Evolutionary conservation across 148 eudicot genomes (phyloP).

Genomic region (Persicaria maculosa): DNA sequence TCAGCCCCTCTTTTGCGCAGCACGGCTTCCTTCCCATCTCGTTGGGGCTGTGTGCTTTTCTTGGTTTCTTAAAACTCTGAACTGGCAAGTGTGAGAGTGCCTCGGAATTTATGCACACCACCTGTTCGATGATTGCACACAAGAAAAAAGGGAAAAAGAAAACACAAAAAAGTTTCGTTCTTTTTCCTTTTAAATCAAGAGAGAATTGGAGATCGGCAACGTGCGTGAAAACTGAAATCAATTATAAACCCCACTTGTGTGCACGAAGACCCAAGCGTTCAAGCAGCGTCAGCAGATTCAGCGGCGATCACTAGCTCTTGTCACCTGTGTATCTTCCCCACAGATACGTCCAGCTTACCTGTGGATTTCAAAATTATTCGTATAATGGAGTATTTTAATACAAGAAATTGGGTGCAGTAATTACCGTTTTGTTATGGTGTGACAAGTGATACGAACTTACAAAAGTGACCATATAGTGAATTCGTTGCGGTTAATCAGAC

Average conservation of each 20-base stretch:
- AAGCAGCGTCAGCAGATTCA: slow-evolving; percentile 5
- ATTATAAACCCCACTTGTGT: not conserved
- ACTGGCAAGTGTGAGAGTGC: not conserved
- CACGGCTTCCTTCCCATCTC: slow-evolving; percentile 39
- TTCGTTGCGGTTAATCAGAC: too few relatives aligned
- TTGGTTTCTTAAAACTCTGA: not conserved
- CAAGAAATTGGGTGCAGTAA: too few relatives aligned
- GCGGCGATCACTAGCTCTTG: not conserved
- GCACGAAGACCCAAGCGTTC: slow-evolving; percentile 6
- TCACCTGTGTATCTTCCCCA: not conserved
- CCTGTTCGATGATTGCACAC: not conserved
- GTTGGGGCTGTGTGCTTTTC: not conserved
- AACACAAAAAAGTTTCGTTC: not conserved
- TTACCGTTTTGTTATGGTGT: too few relatives aligned
- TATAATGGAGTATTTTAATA: too few relatives aligned
- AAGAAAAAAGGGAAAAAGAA: not conserved
- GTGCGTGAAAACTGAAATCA: slow-evolving; percentile 10
- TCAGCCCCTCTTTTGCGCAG: slow-evolving; percentile 32
- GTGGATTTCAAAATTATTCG: too few relatives aligned
- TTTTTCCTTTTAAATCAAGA: not conserved
- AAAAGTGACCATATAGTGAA: too few relatives aligned
- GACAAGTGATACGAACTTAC: too few relatives aligned
- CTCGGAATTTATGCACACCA: not conserved
- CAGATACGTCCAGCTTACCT: not conserved
- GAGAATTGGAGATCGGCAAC: not conserved